These are phyloP conservation scores for Mycena venus DNA, from an alignment of 768 basidiomycete genomes.

Conservation along the genomic window DNA sequence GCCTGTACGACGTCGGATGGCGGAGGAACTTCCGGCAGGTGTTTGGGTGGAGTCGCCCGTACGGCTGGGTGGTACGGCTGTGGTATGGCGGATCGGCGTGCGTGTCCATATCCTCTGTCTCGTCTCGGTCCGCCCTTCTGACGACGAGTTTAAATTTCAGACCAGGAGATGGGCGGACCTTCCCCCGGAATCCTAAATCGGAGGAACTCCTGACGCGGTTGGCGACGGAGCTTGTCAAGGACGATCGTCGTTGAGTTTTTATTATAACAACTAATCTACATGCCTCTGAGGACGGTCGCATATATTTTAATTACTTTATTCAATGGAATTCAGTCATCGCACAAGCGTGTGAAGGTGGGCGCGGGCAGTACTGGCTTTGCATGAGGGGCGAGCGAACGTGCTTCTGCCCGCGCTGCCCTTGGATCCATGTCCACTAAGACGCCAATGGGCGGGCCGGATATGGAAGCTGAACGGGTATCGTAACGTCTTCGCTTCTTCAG, in stretches of 20 bases:
- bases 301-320: background rate
- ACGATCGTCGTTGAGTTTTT: constrained; percentile 54
- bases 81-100: constrained; percentile 77
- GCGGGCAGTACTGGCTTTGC: no score
- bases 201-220: constrained; percentile 77
- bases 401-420: no score
- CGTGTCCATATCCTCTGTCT: constrained; percentile 41
- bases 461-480: no score
- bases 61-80: constrained; percentile 67
- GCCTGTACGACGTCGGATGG: constrained; percentile 83
- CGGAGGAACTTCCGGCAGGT: constrained; percentile 77
- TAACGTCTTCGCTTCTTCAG: no score
- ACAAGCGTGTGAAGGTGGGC: no score
- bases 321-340: background rate
- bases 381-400: no score
- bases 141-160: constrained; percentile 43
- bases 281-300: background rate
- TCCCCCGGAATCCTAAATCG: constrained; percentile 76
- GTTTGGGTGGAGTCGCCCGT: constrained; percentile 68
- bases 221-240: constrained; percentile 70
- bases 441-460: no score
- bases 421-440: no score
- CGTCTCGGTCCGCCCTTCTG: background rate
- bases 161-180: constrained; percentile 75
- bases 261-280: background rate